phyloP scores from a whole-genome alignment of 2,329 filamentous ascomycete genomes.

The Pyrenophora graminea region DNA sequence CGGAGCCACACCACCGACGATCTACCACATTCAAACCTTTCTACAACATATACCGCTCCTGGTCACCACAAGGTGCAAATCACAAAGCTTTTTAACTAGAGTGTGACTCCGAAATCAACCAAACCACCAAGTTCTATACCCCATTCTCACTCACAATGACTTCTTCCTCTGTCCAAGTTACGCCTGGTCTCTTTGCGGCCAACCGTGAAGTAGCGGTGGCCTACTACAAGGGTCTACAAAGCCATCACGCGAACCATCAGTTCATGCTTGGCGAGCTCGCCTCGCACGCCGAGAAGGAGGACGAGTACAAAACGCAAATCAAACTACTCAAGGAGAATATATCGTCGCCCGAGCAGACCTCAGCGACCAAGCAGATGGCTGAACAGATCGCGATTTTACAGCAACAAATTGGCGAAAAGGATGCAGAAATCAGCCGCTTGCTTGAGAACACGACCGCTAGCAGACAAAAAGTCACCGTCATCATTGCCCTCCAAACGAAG shows the following conservation, averaged over 20 bases:
- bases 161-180: background rate
- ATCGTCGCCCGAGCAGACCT: background rate
- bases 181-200: background rate
- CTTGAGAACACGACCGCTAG: background rate
- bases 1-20: too few species aligned
- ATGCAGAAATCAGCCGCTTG: too few species aligned
- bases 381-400: background rate
- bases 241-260: background rate
- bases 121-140: too few species aligned
- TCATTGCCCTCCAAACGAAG: background rate
- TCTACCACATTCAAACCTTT: background rate
- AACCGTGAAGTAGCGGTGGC: background rate
- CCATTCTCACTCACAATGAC: too few species aligned
- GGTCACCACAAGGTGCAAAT: too few species aligned
- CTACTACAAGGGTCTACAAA: background rate
- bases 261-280: background rate
- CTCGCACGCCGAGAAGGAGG: background rate
- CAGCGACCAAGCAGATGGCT: background rate
- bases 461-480: background rate
- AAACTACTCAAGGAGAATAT: background rate
- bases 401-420: too few species aligned
- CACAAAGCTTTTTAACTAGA: too few species aligned
- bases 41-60: background rate
- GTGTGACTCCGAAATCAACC: too few species aligned
- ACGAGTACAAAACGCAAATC: background rate